phyloP scores from a whole-genome alignment of 2,329 filamentous ascomycete genomes.

The Aspergillus sp. region DNA sequence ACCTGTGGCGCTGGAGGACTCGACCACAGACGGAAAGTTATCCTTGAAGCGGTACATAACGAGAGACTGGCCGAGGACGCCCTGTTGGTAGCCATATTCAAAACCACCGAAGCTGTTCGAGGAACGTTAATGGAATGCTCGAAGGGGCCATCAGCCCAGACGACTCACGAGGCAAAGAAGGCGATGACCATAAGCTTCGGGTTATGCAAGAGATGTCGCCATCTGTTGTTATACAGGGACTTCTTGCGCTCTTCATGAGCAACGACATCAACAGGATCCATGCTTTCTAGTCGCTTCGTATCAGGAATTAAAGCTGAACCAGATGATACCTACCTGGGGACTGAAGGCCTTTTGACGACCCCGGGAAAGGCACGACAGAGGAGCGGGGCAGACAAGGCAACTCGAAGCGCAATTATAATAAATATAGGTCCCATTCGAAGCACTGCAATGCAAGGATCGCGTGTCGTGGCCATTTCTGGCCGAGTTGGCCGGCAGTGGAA shows the following conservation, averaged over 20 bases:
- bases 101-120: slow-evolving; percentile 44
- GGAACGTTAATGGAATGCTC: too few species aligned
- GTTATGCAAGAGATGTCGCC: slow-evolving; percentile 28
- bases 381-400: not conserved
- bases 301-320: not conserved
- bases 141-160: too few species aligned
- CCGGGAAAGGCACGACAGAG: not conserved
- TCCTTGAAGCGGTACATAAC: slow-evolving; percentile 52
- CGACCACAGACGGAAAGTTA: slow-evolving; percentile 46
- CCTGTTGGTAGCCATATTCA: slow-evolving; percentile 51
- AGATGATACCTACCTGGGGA: not conserved
- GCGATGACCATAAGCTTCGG: slow-evolving; percentile 54
- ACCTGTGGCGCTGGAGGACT: slow-evolving; percentile 38
- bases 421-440: too few species aligned
- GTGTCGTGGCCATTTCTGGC: not conserved
- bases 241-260: not conserved
- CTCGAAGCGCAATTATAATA: too few species aligned
- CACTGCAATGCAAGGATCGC: too few species aligned
- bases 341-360: not conserved
- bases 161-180: slow-evolving; percentile 45
- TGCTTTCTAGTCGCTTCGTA: not conserved
- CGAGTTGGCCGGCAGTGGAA: not conserved
- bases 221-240: not conserved
- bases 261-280: not conserved
- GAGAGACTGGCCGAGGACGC: slow-evolving; percentile 45